Base-by-base conservation (phyloP, 179 eudicot genomes). In the Monotropa hypopitys region DNA sequence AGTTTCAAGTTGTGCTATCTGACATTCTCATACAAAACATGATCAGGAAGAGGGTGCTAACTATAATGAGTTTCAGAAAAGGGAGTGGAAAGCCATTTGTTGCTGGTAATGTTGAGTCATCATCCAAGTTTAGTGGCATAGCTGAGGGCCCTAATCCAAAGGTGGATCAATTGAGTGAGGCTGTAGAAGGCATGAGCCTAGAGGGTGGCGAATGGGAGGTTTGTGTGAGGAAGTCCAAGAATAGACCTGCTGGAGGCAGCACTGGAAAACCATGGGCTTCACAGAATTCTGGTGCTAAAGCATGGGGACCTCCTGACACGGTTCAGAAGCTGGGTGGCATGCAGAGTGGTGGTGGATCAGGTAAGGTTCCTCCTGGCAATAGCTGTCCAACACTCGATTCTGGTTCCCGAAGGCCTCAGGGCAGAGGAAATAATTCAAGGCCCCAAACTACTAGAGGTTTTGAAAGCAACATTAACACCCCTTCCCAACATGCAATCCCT, bases 201-300 rank as follows among this genome's bases (percentile, higher is more conserved):
- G 83, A 78, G 16, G 84, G 83, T 45, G 92, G 89, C 15, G 83
- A 63, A 21, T 90, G 93, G 93, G 89, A 86, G 70, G 85, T 82
- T 32, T 86, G 80, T 32, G 43, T 38, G 0, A 84, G 78, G 81
- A 91, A 88, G 73, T 73, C 84, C 4, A 91, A 85, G 76, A 85
- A 74, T 75, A 88, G 49, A 80, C 65, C 72, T 59, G 28, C 12
- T 78, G 88, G 84, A 70, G 80, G 56, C 72, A 78, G 59, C 40
- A 77, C 66, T 72, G 70, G 82, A 51, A 85, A 49, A 70, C 85
- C 82, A 20, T 83, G 83, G 84, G 74, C 38, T 28, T 77, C 84
- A 21, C 88, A 83, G 76, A 72, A 78, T 50, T 35, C 87, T 18
- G 69, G 49, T 65, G 72, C 91, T 18, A 88, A 76, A 76, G 88